Evolutionary conservation across 768 basidiomycete species (phyloP).

Genomic region (Thelephora ganbajun): DNA sequence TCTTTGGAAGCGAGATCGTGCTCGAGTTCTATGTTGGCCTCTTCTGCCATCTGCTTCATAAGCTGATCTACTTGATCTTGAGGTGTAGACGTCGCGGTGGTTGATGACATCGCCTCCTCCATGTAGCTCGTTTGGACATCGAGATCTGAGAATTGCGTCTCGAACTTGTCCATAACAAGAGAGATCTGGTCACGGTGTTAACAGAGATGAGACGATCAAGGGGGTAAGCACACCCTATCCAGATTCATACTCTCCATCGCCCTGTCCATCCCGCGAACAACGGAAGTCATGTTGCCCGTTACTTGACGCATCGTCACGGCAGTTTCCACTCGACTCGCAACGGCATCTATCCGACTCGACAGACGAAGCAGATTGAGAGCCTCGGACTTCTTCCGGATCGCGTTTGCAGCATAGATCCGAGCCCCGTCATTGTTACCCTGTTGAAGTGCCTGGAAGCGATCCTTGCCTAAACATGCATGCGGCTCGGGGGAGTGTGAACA

Average conservation of each 20-base stretch:
- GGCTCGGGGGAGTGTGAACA: not conserved
- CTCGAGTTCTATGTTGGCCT: slow-evolving; percentile 89
- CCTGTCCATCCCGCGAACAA: slow-evolving; percentile 96
- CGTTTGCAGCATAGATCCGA: slow-evolving; percentile 94
- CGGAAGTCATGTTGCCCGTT: slow-evolving; percentile 91
- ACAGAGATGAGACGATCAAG: not conserved
- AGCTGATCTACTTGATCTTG: slow-evolving; percentile 94
- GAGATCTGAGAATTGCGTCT: slow-evolving; percentile 87
- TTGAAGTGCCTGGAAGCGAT: slow-evolving; percentile 60
- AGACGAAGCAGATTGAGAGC: slow-evolving; percentile 81
- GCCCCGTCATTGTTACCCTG: slow-evolving; percentile 97
- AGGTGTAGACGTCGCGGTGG: slow-evolving; percentile 85
- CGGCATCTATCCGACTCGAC: slow-evolving; percentile 88
- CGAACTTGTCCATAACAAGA: slow-evolving; percentile 98
- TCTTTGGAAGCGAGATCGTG: slow-evolving; percentile 73
- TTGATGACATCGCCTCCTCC: slow-evolving; percentile 92
- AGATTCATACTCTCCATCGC: slow-evolving; percentile 99
- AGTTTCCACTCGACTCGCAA: slow-evolving; percentile 92
- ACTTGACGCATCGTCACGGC: slow-evolving; percentile 97
- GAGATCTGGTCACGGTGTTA: slow-evolving; percentile 57
- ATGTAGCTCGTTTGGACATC: slow-evolving; percentile 98
- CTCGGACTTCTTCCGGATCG: slow-evolving; percentile 97
- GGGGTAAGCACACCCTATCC: slow-evolving; percentile 56
- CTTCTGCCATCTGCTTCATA: slow-evolving; percentile 89
- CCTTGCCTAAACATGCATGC: not conserved